These are phyloP conservation scores for Curvularia lunata DNA, from an alignment of 2,329 filamentous ascomycete genomes.

Conservation along the genomic window DNA sequence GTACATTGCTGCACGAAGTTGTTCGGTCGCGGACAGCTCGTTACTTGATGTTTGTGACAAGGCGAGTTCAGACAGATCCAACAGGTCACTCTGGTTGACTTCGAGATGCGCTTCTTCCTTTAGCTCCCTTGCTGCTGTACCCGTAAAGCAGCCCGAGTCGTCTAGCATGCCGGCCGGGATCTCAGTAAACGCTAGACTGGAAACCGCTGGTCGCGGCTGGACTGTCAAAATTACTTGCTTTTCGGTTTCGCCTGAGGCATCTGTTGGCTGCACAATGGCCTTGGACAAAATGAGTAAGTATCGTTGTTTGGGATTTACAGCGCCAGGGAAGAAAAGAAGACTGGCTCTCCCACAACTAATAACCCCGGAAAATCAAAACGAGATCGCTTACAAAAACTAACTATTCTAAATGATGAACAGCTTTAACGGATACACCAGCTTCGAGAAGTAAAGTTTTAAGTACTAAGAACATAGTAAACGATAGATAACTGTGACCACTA, in stretches of 20 bases:
- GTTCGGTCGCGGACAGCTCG: background rate
- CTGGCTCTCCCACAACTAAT: no score
- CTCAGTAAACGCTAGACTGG: constrained; percentile 61
- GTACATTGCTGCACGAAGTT: constrained; percentile 1
- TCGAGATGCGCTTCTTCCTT: constrained; percentile 63
- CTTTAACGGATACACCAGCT: no score
- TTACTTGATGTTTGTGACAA: constrained; percentile 28
- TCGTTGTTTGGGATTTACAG: background rate
- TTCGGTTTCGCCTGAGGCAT: constrained; percentile 48
- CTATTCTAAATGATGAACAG: no score
- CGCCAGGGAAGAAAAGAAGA: background rate
- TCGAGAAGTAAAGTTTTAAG: no score
- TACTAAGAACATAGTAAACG: no score
- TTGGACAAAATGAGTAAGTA: constrained; percentile 23
- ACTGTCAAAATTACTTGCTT: constrained; percentile 60
- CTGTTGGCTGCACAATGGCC: constrained; percentile 62
- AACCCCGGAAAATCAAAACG: no score
- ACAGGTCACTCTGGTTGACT: constrained; percentile 57
- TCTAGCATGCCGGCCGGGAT: constrained; percentile 68
- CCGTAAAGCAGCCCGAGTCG: constrained; percentile 58
- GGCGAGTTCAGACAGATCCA: constrained; percentile 62
- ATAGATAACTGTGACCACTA: no score
- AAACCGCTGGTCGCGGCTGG: constrained; percentile 64
- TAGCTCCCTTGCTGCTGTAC: constrained; percentile 64
- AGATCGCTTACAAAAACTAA: no score